These are phyloP conservation scores for Didymella exigua DNA, from an alignment of 2,329 filamentous ascomycete genomes.

Conservation along the genomic window DNA sequence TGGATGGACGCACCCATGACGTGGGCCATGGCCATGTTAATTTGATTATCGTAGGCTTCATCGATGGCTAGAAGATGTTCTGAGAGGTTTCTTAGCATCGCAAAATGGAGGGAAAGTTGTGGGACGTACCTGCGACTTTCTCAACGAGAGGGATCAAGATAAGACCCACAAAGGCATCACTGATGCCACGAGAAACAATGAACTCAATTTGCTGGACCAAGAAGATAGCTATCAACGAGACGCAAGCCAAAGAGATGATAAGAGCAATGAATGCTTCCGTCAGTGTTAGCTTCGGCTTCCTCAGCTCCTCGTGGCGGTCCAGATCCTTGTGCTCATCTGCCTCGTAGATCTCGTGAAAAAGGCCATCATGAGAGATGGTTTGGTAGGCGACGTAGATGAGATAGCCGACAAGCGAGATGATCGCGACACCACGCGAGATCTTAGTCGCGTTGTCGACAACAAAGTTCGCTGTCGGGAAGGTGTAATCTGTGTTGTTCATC, in stretches of 20 bases:
- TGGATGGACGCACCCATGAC: slow-evolving; percentile 87
- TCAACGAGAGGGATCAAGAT: slow-evolving; percentile 83
- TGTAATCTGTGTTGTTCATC: slow-evolving; percentile 33
- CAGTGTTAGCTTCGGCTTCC: slow-evolving; percentile 73
- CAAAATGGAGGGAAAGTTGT: neutral
- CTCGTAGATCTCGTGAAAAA: slow-evolving; percentile 76
- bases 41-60: slow-evolving; percentile 81
- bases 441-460: slow-evolving; percentile 63
- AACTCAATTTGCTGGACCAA: slow-evolving; percentile 74
- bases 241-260: slow-evolving; percentile 67
- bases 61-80: slow-evolving; percentile 85
- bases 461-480: slow-evolving; percentile 56
- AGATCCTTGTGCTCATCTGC: slow-evolving; percentile 70
- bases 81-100: slow-evolving; percentile 15
- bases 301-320: slow-evolving; percentile 65
- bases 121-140: slow-evolving; percentile 66
- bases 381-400: slow-evolving; percentile 69
- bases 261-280: slow-evolving; percentile 74
- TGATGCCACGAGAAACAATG: slow-evolving; percentile 60
- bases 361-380: slow-evolving; percentile 74
- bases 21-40: slow-evolving; percentile 85
- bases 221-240: slow-evolving; percentile 74
- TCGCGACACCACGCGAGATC: slow-evolving; percentile 72
- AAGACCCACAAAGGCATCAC: slow-evolving; percentile 65
- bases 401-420: slow-evolving; percentile 74